A percentile compares a stretch with the other conserved stretches of the same genome.
These are phyloP conservation scores for Brassica rapa DNA, from an alignment of 345 rosid species.

Conservation along the genomic window DNA sequence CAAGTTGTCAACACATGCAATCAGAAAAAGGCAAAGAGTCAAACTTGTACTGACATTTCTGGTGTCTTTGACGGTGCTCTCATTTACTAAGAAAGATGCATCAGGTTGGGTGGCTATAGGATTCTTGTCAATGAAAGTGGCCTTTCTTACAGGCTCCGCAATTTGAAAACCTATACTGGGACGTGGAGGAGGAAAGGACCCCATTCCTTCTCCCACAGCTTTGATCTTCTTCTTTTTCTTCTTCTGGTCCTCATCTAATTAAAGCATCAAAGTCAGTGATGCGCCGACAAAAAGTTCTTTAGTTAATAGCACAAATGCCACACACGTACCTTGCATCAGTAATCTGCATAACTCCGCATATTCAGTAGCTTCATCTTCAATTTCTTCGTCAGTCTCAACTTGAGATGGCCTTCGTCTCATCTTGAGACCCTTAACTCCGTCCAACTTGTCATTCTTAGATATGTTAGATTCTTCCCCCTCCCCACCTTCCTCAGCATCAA, in stretches of 20 bases:
- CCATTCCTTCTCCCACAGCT: slow-evolving; percentile 46
- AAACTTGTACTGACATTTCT: slow-evolving; percentile 57
- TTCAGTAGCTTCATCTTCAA: slow-evolving; percentile 96
- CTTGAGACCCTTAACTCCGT: slow-evolving; percentile 87
- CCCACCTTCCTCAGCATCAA: slow-evolving; percentile 94
- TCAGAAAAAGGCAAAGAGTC: not conserved
- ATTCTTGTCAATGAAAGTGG: slow-evolving; percentile 48
- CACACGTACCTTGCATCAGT: slow-evolving; percentile 88
- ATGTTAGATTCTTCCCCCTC: slow-evolving; percentile 71
- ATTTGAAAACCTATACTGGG: slow-evolving; percentile 48
- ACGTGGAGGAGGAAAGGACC: slow-evolving; percentile 48
- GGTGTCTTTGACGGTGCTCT: slow-evolving; percentile 48
- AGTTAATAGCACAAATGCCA: slow-evolving; percentile 12
- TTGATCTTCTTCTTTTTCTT: slow-evolving; percentile 79
- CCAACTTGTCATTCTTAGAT: slow-evolving; percentile 65
- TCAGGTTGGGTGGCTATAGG: slow-evolving; percentile 44
- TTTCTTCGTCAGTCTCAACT: slow-evolving; percentile 87
- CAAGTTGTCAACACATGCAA: slow-evolving; percentile 21
- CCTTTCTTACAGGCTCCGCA: slow-evolving; percentile 57
- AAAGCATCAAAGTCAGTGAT: slow-evolving; percentile 25
- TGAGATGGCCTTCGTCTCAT: slow-evolving; percentile 81
- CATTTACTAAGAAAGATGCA: slow-evolving; percentile 47
- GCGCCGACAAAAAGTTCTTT: slow-evolving; percentile 3
- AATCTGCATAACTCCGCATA: slow-evolving; percentile 84
- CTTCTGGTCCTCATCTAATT: slow-evolving; percentile 72